phyloP scores from a whole-genome alignment of 164 flowering plant species.

The Vitis rotundifolia region DNA sequence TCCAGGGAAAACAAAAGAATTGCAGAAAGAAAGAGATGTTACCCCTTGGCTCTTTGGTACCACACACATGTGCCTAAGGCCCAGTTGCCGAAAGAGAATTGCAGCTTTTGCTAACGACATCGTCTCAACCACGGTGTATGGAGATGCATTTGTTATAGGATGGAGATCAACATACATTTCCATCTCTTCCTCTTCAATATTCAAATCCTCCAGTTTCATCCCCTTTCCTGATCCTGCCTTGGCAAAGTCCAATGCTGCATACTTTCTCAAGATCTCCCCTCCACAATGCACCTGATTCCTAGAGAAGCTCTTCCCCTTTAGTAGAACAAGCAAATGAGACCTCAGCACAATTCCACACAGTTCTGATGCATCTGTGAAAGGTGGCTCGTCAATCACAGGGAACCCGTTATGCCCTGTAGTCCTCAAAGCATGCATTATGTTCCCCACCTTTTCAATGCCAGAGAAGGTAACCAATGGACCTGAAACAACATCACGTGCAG shows the following conservation, averaged over 20 bases:
- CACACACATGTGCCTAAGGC: constrained; percentile 41
- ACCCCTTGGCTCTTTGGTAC: constrained; percentile 39
- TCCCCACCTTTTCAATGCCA: constrained; percentile 35
- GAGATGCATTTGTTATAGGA: constrained; percentile 37
- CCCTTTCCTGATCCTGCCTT: constrained; percentile 39
- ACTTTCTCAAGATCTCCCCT: constrained; percentile 18
- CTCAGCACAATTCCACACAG: constrained; percentile 35
- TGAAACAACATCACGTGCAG: constrained; percentile 31
- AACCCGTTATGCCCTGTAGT: constrained; percentile 33
- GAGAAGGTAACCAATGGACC: constrained; percentile 33
- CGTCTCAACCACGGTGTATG: constrained; percentile 42
- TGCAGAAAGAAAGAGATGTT: constrained; percentile 1
- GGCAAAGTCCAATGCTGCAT: constrained; percentile 28
- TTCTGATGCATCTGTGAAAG: constrained; percentile 26
- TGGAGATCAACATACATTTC: constrained; percentile 42
- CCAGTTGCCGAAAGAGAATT: constrained; percentile 36
- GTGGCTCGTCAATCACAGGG: constrained; percentile 36
- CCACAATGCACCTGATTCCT: constrained; percentile 9
- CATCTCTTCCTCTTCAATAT: constrained; percentile 31
- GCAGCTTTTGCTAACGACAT: constrained; percentile 43
- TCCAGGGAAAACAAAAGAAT: background rate
- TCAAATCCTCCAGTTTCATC: constrained; percentile 26
- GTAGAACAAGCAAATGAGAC: constrained; percentile 37
- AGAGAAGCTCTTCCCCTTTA: constrained; percentile 29
- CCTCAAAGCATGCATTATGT: constrained; percentile 26